A percentile compares a stretch with the other conserved stretches of the same genome.
Conservation (phyloP, 306 rosid genomes). For the Rosa multiflora region DNA sequence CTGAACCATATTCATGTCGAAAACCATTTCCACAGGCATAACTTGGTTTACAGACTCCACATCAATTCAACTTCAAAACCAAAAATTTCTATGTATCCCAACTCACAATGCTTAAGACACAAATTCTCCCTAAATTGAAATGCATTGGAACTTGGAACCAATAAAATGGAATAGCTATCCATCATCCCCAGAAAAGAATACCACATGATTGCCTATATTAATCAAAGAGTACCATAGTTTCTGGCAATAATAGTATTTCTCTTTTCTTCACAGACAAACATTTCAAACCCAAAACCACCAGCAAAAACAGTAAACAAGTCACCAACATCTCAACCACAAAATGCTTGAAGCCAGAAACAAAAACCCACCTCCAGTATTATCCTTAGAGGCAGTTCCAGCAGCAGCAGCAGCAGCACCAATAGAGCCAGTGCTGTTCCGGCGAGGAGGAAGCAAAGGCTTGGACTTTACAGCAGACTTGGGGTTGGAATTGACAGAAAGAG, state of each 20-base stretch:
- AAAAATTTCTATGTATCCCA: neutral
- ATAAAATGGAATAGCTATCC: neutral
- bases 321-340: constrained; percentile 20
- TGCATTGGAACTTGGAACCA: neutral
- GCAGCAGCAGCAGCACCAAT: constrained; percentile 21
- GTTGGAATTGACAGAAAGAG: constrained; percentile 50
- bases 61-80: neutral
- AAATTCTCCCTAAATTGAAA: neutral
- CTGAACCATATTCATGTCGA: constrained; percentile 5
- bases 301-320: too few relatives aligned
- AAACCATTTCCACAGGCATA: neutral
- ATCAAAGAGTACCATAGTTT: neutral
- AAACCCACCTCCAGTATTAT: constrained; percentile 65
- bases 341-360: neutral
- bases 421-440: constrained; percentile 75
- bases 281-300: too few relatives aligned
- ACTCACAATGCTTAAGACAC: neutral
- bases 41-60: neutral
- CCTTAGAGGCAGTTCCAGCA: constrained; percentile 46
- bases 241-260: neutral
- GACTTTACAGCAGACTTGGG: constrained; percentile 57
- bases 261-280: neutral
- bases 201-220: neutral
- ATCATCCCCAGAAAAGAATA: constrained; percentile 7
- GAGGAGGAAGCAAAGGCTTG: constrained; percentile 57